Evolutionary conservation across 176 grass and related monocot genomes (phyloP), one percentile per base, ranked within the genome.

Genomic region (Avena atlantica): DNA sequence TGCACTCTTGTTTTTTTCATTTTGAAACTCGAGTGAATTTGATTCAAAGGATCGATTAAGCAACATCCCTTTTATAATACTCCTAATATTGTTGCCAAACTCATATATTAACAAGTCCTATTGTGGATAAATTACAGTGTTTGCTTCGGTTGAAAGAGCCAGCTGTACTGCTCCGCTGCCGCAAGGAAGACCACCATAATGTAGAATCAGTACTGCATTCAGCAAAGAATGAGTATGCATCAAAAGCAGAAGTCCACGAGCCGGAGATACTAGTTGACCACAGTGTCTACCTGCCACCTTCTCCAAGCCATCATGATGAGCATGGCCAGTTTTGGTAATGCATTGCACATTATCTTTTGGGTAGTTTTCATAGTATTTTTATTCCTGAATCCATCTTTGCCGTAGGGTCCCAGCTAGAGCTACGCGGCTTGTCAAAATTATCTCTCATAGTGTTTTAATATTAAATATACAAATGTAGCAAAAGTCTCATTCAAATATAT

Each of bases 111-210:
- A 51, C 59, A 49, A 77, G 48, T 85, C 16, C 8, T 23, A 21
- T 57, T 88, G n/a, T 76, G 51, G 16, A 21, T 76, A 65, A 87
- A 78, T 69, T 93, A 13, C 89, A 99, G 97, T 86, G 97, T 56
- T 83, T 99, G 88, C 84, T 97, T 49, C 84, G 92, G 40, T 89
- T 97, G 89, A 99, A 94, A 89, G 97, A 99, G 78, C 97, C 97
- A 50, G 90, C 89, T 78, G 91, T 99, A 70, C 74, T 99, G 48
- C 91, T 99, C 73, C 87, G 97, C 17, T 99, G 94, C 79, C 92
- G 94, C 42, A 81, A 94, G 79, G 91, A 92, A 82, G 97, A 99
- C 40, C 81, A 86, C 71, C 77, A 93, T 89, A 70, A 87, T 37
- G 89, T 99, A 63, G 89, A 99, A 57, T 84, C 80, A 20, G 66